Percentiles rank a stretch among this genome's conserved stretches.
Evolutionary conservation across 345 rosid genomes (phyloP).

Genomic region (Kandelia obovata): DNA sequence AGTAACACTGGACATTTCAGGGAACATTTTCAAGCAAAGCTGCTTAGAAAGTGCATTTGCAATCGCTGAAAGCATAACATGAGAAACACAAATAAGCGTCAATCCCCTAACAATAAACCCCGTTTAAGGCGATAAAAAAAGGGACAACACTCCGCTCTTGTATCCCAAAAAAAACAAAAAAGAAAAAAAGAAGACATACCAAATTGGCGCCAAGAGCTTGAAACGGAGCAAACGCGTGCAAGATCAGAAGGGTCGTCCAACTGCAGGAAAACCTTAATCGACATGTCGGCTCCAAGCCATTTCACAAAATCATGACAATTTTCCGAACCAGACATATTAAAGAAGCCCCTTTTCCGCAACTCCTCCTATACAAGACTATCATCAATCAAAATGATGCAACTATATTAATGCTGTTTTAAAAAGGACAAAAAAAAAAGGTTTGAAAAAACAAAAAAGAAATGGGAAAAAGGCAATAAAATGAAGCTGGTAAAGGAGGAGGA

Average conservation of each 20-base stretch:
- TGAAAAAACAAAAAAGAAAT: too few species aligned
- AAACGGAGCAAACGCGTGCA: constrained; percentile 29
- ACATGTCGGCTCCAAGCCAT: constrained; percentile 30
- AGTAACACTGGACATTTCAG: constrained; percentile 18
- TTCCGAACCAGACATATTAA: constrained; percentile 18
- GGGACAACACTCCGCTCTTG: neutral
- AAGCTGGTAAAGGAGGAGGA: too few species aligned
- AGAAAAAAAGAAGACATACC: constrained; percentile 5
- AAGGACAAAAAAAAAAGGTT: neutral
- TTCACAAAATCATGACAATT: constrained; percentile 27
- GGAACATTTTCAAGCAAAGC: constrained; percentile 34
- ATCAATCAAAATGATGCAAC: neutral
- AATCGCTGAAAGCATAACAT: constrained; percentile 25
- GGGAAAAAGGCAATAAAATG: too few species aligned
- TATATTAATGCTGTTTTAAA: neutral
- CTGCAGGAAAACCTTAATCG: constrained; percentile 17
- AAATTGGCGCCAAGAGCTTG: constrained; percentile 29
- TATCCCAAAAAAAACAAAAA: neutral
- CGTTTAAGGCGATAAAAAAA: neutral
- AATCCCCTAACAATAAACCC: neutral
- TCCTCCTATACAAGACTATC: neutral
- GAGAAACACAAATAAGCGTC: neutral
- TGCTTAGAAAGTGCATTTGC: constrained; percentile 29
- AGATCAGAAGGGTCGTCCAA: constrained; percentile 38
- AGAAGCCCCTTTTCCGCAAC: neutral